Evolutionary conservation across 176 grass and related monocot genomes (phyloP).

Genomic region (Aechmea fasciata): DNA sequence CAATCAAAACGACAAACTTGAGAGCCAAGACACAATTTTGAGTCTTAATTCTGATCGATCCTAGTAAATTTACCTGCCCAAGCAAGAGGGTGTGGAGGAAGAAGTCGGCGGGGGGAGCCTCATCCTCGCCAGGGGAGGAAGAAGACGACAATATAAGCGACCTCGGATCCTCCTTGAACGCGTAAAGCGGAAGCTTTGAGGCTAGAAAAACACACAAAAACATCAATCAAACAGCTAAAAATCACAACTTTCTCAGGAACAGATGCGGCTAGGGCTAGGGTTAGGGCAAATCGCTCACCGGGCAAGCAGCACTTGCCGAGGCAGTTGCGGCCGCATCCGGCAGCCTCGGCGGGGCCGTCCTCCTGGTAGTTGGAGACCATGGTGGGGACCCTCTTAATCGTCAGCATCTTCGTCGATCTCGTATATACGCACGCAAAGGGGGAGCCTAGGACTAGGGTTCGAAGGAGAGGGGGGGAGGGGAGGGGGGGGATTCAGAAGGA

Average conservation of each 20-base stretch:
- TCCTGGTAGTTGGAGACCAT: constrained; percentile 96
- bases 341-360: constrained; percentile 29
- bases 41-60: neutral
- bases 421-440: neutral
- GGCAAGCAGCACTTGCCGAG: constrained; percentile 89
- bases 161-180: constrained; percentile 37
- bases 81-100: constrained; percentile 69
- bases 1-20: too few relatives aligned
- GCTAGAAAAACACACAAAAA: constrained; percentile 22
- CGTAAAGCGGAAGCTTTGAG: constrained; percentile 74
- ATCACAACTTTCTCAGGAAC: constrained; percentile 2
- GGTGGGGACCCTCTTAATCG: constrained; percentile 91
- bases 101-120: constrained; percentile 22
- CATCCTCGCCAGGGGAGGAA: constrained; percentile 12
- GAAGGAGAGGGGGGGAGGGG: neutral
- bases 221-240: neutral
- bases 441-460: neutral
- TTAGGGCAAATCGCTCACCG: constrained; percentile 22
- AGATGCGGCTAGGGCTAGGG: neutral
- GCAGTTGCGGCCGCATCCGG: constrained; percentile 69
- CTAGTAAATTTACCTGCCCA: constrained; percentile 47
- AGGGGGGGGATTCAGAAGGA: neutral
- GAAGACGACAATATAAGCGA: neutral
- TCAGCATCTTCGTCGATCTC: constrained; percentile 61
- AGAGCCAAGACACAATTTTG: neutral